Percentiles rank a stretch among this genome's conserved stretches.
Evolutionary conservation across 805 yeast species (phyloP).

Genomic region (Cyberlindnera bimundalis): DNA sequence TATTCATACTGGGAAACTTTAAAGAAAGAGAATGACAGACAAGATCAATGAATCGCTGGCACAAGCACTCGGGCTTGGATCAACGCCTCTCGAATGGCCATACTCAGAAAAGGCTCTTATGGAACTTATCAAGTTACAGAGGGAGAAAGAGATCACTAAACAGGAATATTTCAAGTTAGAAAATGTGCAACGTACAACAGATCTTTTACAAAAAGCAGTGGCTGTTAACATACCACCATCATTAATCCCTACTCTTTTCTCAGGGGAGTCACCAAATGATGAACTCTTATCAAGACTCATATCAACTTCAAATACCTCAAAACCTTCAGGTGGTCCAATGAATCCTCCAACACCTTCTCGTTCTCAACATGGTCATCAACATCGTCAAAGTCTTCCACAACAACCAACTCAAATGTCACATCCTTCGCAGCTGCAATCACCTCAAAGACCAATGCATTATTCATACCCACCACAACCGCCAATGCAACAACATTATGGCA

Average conservation of each 20-base stretch:
- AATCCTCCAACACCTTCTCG: conserved; percentile 2
- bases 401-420: background rate
- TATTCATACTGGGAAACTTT: background rate
- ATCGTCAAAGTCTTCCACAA: conserved; percentile 3
- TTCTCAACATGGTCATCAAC: background rate
- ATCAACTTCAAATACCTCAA: conserved; percentile 7
- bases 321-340: conserved; percentile 1
- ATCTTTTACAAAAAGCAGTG: conserved; percentile 58
- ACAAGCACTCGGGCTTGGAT: conserved; percentile 22
- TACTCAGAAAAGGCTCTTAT: conserved; percentile 23
- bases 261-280: conserved; percentile 29
- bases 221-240: conserved; percentile 60
- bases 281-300: conserved; percentile 14
- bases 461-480: conserved; percentile 6
- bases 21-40: background rate
- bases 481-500: conserved; percentile 8
- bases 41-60: conserved; percentile 22
- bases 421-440: conserved; percentile 6
- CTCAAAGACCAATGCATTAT: conserved; percentile 15
- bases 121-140: conserved; percentile 24
- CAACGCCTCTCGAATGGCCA: conserved; percentile 25
- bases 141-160: conserved; percentile 75
- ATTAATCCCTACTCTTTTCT: conserved; percentile 59
- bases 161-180: conserved; percentile 76
- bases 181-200: conserved; percentile 52